A percentile compares a stretch with the other conserved stretches of the same genome.
phyloP scores from a whole-genome alignment of 164 flowering plant genomes.

The Stephania yunnanensis region DNA sequence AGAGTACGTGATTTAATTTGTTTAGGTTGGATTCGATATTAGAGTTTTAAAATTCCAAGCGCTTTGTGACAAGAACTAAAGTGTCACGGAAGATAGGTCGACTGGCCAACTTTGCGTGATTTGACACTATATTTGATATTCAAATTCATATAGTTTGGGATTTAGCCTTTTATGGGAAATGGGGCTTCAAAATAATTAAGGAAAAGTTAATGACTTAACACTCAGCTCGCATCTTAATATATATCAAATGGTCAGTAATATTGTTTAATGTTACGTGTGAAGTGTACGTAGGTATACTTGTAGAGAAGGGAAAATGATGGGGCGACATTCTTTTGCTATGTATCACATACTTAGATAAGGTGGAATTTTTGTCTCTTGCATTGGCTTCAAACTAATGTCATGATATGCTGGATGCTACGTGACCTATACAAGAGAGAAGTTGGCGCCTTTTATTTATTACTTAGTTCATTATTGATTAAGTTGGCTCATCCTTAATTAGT shows the following conservation, averaged over 20 bases:
- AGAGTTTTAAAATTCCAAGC: conserved; percentile 13
- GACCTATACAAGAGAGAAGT: not conserved
- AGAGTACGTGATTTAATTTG: not conserved
- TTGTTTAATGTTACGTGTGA: too few species aligned
- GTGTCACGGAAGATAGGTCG: conserved; percentile 8
- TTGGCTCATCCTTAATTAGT: too few species aligned
- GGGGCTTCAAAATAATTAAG: too few species aligned
- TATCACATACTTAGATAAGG: too few species aligned
- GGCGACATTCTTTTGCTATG: too few species aligned
- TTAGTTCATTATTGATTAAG: too few species aligned
- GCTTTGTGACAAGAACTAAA: conserved; percentile 14
- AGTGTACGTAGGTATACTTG: too few species aligned
- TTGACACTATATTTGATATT: not conserved
- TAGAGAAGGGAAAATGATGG: too few species aligned
- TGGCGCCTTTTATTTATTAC: not conserved
- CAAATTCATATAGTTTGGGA: not conserved
- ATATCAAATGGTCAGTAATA: too few species aligned
- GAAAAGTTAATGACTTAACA: too few species aligned
- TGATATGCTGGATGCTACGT: not conserved
- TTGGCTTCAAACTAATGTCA: conserved; percentile 6
- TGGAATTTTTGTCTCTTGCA: conserved; percentile 1
- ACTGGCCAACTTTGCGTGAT: conserved; percentile 13
- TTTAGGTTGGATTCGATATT: conserved; percentile 6
- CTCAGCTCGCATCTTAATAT: too few species aligned
- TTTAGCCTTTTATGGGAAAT: not conserved